Conservation (phyloP, 1,284 basidiomycete genomes). For the Sporisorium sorghi region DNA sequence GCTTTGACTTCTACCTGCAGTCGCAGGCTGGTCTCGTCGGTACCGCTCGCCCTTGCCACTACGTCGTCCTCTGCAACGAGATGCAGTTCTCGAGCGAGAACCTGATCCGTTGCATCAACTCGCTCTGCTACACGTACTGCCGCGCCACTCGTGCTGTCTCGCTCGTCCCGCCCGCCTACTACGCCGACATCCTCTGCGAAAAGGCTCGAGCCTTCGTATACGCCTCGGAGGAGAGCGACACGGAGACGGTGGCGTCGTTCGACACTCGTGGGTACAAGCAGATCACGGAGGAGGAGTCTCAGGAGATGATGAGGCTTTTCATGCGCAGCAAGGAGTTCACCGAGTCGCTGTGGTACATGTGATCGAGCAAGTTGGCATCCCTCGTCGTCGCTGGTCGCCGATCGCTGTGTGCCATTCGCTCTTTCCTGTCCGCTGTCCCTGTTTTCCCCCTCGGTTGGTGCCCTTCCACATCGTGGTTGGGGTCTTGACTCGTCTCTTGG, state of each 20-base stretch:
- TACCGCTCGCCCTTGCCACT: constrained; percentile 71
- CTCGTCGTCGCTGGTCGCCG: too few species aligned
- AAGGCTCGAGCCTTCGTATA: constrained; percentile 70
- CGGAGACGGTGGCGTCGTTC: constrained; percentile 17
- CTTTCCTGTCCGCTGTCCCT: too few species aligned
- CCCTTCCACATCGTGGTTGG: too few species aligned
- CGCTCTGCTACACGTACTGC: constrained; percentile 70
- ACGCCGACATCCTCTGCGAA: constrained; percentile 71
- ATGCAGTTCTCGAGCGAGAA: constrained; percentile 48
- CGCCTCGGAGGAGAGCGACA: constrained; percentile 40
- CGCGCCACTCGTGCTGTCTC: constrained; percentile 71
- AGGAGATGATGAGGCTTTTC: constrained; percentile 31
- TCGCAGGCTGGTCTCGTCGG: constrained; percentile 66
- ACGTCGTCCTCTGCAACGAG: constrained; percentile 70
- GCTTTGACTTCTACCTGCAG: constrained; percentile 69
- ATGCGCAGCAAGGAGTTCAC: constrained; percentile 18
- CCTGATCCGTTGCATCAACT: constrained; percentile 67
- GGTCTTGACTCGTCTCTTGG: not conserved
- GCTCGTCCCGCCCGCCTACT: constrained; percentile 70
- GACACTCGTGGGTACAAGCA: not conserved
- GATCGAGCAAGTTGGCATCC: too few species aligned
- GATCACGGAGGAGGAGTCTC: constrained; percentile 31
- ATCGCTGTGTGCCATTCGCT: too few species aligned
- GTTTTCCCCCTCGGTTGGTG: too few species aligned
- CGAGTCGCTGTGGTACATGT: constrained; percentile 50